Percentiles rank a stretch among this genome's conserved stretches.
phyloP scores from a whole-genome alignment of 768 basidiomycete genomes.

The Hortiboletus campestris region DNA sequence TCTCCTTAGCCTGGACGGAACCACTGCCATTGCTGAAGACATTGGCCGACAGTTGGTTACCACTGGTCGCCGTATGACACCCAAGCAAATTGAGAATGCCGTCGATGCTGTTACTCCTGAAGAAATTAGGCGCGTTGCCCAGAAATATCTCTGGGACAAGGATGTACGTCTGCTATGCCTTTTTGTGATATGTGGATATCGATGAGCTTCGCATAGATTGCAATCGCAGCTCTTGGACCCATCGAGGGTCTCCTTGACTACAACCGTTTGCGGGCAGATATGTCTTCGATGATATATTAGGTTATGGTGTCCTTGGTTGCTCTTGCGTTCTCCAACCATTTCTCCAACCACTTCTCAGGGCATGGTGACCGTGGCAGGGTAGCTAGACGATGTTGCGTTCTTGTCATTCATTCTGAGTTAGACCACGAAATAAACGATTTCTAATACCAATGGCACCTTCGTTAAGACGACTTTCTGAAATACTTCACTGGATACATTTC shows the following conservation, averaged over 20 bases:
- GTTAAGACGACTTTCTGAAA: neutral
- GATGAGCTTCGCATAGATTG: conserved; percentile 48
- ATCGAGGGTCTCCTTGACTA: conserved; percentile 94
- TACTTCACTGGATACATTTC: neutral
- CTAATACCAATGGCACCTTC: conserved; percentile 5
- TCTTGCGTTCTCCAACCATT: neutral
- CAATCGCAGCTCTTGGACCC: conserved; percentile 85
- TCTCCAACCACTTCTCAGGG: neutral
- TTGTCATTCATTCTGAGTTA: conserved; percentile 20
- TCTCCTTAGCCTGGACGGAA: conserved; percentile 89
- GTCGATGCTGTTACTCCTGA: conserved; percentile 85
- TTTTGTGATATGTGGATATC: neutral
- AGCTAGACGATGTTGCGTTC: conserved; percentile 20
- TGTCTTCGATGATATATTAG: conserved; percentile 77
- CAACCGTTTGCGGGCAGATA: conserved; percentile 81
- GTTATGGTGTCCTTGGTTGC: neutral
- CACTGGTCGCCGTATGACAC: conserved; percentile 84
- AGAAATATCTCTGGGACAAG: conserved; percentile 97
- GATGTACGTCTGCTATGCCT: conserved; percentile 55
- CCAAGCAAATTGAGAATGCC: conserved; percentile 90
- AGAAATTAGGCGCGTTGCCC: conserved; percentile 92
- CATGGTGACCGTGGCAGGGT: conserved; percentile 1
- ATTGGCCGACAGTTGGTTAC: conserved; percentile 98
- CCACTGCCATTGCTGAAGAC: conserved; percentile 95
- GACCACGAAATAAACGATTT: conserved; percentile 19